Base-by-base conservation (phyloP, 106 monocot species). In the Dendrobium huoshanense region DNA sequence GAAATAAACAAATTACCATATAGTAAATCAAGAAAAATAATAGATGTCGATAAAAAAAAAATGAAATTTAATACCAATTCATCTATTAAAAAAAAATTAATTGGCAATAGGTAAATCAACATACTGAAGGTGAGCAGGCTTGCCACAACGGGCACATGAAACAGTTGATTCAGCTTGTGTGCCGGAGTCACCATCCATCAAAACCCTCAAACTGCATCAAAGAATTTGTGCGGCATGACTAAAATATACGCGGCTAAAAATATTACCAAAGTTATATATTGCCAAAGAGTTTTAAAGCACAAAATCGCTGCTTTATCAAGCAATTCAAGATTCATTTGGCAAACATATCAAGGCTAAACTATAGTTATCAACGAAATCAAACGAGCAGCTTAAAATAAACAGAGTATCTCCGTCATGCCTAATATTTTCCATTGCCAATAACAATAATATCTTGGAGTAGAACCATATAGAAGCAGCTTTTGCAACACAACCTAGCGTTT, bases 81-180 rank as follows among this genome's bases (percentile, higher is more conserved):
- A 41, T 45, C 9, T 20, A 55, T 74, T 40, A 33, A 68, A 70
- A 29, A 29, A 70, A 33, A 9, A 2, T 61, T 13, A 70, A 29
- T 70, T 17, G n/a, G 70, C 22, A n/a, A 13, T 70, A 3, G 33
- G 33, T 41, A 44, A n/a, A 77, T 67, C 25, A 5, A 75, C 83
- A 13, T 84, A 90, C 90, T 87, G 90, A 51, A 90, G 87, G 41
- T 80, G 61, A 81, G 90, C 87, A 51, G 90, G 81, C 29, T 87
- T 90, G 37, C 85, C 83, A 67, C 90, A 90, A 20, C 73, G 79
- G 54, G 54, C 83, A 49, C 90, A 90, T 16, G 77, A 81, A 44
- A 85, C 33, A 33, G 41, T 13, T 20, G 81, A 70, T 29, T 87
- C 89, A 3, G 47, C 70, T 20, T 41, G 3, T 7, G 61, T 58